A percentile compares a stretch with the other conserved stretches of the same genome.
Conservation (phyloP, 345 rosid genomes). For the Gossypium raimondii region DNA sequence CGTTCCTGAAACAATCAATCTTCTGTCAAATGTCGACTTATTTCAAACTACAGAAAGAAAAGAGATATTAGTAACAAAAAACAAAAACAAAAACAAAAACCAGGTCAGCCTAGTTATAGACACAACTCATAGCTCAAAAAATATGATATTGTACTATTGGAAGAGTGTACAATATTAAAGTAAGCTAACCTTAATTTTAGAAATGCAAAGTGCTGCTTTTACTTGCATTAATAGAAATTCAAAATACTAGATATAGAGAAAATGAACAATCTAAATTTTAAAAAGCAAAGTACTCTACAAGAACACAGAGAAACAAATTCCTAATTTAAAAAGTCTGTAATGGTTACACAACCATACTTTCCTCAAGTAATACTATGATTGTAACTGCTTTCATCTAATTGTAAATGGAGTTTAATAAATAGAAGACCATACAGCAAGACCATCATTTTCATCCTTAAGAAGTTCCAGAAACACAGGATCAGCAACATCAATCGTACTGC, state of each 20-base stretch:
- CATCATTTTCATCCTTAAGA: constrained; percentile 97
- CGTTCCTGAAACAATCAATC: constrained; percentile 57
- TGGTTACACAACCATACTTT: background rate
- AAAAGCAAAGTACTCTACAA: background rate
- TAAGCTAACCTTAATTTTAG: background rate
- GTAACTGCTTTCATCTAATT: background rate
- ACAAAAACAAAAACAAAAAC: background rate
- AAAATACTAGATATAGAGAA: background rate
- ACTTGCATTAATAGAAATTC: background rate
- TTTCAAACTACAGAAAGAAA: constrained; percentile 1
- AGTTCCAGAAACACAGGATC: constrained; percentile 93
- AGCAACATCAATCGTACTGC: constrained; percentile 67
- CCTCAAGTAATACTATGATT: background rate
- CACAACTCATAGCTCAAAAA: background rate
- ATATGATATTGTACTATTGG: background rate
- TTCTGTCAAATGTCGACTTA: background rate
- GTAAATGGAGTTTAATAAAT: background rate
- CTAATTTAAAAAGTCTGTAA: background rate
- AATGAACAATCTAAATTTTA: background rate
- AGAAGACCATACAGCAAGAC: constrained; percentile 65
- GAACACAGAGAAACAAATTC: background rate
- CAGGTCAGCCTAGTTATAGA: background rate
- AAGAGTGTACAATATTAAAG: background rate
- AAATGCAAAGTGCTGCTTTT: background rate
- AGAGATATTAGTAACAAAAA: background rate